These are phyloP conservation scores for Teunomyces panamensis DNA, from an alignment of 805 yeast species.

Conservation along the genomic window DNA sequence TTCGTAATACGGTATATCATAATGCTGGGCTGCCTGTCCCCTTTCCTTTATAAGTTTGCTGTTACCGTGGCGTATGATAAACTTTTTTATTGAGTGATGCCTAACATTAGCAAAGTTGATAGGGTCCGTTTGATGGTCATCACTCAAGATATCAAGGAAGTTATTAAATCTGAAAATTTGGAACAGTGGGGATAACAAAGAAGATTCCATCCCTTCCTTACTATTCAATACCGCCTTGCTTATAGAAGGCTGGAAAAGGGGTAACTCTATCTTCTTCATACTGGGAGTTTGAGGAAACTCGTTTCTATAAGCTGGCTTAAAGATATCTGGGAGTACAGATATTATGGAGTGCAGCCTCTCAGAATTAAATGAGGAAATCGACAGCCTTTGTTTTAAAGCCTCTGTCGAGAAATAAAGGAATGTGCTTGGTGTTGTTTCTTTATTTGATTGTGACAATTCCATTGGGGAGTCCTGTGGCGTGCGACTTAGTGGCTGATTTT, in stretches of 20 bases:
- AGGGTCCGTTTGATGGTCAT: slow-evolving; percentile 35
- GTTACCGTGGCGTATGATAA: slow-evolving; percentile 20
- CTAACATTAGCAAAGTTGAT: slow-evolving; percentile 36
- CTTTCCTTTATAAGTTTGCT: slow-evolving; percentile 7
- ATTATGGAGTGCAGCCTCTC: background rate
- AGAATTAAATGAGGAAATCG: background rate
- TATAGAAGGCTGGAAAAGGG: slow-evolving; percentile 18
- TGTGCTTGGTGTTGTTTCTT: background rate
- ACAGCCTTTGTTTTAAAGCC: background rate
- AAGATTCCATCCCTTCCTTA: slow-evolving; percentile 16
- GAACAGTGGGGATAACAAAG: slow-evolving; percentile 26
- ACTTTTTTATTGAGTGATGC: slow-evolving; percentile 28
- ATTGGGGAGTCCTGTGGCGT: background rate
- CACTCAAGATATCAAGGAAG: slow-evolving; percentile 29
- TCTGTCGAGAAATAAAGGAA: background rate
- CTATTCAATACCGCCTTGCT: slow-evolving; percentile 26
- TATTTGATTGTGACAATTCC: background rate
- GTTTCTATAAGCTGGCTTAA: slow-evolving; percentile 5
- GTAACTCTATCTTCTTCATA: slow-evolving; percentile 6
- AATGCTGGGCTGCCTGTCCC: slow-evolving; percentile 7
- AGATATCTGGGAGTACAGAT: slow-evolving; percentile 1
- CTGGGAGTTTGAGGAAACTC: slow-evolving; percentile 1
- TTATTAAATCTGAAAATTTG: slow-evolving; percentile 29
- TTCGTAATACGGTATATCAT: slow-evolving; percentile 27
- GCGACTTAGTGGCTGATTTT: background rate